Base-by-base conservation (phyloP, 345 rosid genomes). In the Sonneratia caseolaris region DNA sequence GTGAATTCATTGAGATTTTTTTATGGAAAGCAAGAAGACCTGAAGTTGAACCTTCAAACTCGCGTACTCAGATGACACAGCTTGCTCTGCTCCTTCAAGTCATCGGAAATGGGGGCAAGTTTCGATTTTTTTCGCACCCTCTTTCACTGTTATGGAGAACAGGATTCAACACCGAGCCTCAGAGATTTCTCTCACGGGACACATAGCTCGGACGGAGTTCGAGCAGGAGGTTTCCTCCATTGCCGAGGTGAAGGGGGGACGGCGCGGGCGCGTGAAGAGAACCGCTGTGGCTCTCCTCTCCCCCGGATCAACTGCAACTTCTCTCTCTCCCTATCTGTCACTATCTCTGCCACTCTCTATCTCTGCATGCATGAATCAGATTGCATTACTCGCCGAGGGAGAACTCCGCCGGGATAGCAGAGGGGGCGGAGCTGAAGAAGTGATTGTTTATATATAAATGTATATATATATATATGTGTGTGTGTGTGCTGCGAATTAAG, bases 151-250 rank as follows among this genome's bases (percentile, higher is more conserved):
- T 27, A 59, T 7, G 64, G 64, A 59, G 32, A 59, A 22, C 64
- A 59, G 64, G 36, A 59, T 59, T 55, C 9, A 9, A 43, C 13
- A 47, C 36, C 61, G 68, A 57, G 45, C 14, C 47, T 37, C 53
- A 36, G 21, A 38, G 19, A 35, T 38, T 22, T 56, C 15, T 47
- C 9, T 42, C 45, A 42, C 7, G 45, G 45, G 9, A 13, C 5
- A 47, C 15, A 13, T 8, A 10, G 37, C 49, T 24, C 37, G 36
- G 5, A 36, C 19, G 47, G 59, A 5, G 53, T 45, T 40, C 59
- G 59, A 64, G 7, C 65, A 65, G 24, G 32, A 37, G 21, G 37
- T 77, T 69, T 85, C 86, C 81, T 83, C 84, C 89, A 48, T 76
- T 74, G 72, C 79, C 78, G 32, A 78, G 80, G 82, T 77, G 78